Base-by-base conservation (phyloP, 805 yeast species). In the Saccharomyces cerevisiae region DNA sequence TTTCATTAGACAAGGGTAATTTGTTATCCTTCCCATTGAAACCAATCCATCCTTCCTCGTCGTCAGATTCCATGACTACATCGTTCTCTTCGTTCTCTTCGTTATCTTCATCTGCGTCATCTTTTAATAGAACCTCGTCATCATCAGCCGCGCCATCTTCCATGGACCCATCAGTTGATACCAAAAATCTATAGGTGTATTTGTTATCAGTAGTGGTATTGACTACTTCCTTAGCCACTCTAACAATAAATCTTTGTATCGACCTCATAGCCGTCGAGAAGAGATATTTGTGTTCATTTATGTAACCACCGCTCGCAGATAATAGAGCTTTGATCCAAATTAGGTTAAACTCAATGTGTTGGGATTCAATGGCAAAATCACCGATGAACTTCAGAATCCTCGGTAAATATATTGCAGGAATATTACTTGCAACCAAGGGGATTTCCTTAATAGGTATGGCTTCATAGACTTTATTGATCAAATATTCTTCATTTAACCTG, bases 301-400 rank as follows among this genome's bases (percentile, higher is more conserved):
- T 85, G 68, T 80, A 85, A 58, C 78, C 78, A 11, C 99, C 98
- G 66, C 92, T 97, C 21, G 77, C 69, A 1, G 85, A 76, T 17
- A 94, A 69, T 4, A 90, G 61, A 14, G 79, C 73, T 60, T 84
- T 82, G 32, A 92, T 77, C 98, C 99, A 94, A 10, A 86, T 61
- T 58, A 94, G 69, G 62, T 84, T 83, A 73, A 84, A 90, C 72
- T 94, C 97, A 26, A 92, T 67, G 70, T 94, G 98, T 32, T 81
- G 90, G 5, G 89, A 82, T 3, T 84, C 87, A 67, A 79, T 78
- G 36, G 83, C 76, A 58, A 80, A 77, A 46, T 79, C 78, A 1
- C 88, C 94, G 61, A 94, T 78, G 57, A 89, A 89, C 32, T 74
- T 71, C 48, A 94, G 68, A 36, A 92, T 63, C 54, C 85, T 79